Base-by-base conservation (phyloP, 2,329 filamentous ascomycete genomes). In the Paraphoma sp. region DNA sequence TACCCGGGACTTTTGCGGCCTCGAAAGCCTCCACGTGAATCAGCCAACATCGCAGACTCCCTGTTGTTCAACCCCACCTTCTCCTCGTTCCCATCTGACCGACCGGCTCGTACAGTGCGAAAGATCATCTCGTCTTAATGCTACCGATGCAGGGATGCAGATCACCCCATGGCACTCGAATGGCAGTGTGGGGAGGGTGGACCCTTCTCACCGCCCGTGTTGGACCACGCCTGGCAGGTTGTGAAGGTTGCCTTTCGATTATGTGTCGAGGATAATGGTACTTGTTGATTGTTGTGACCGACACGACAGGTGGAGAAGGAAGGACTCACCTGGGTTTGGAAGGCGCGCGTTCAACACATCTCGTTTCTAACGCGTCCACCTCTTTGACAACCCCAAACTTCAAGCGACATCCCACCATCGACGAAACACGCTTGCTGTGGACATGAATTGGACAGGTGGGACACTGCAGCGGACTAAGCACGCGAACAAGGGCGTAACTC, bases 371-470 rank as follows among this genome's bases (percentile, higher is more conserved):
- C 5, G 23, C 23, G 23, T 23, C 23, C 23, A 23, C 23, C 23
- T 23, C 23, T 23, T 23, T 23, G 33, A 38, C n/a, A 38, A n/a
- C 33, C 10, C 33, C 10, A 38, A 38, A 11, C 10, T 38, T n/a
- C 33, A n/a, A 38, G 33, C 33, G 33, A 38, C 33, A 38, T 23
- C 23, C 23, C 23, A 23, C 23, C 23, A 23, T 23, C 23, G 5
- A 23, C 5, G 23, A 23, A 23, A 5, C 23, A 42, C 40, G 40
- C 40, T 42, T 42, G 23, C 23, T 16, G 2, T 38, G 36, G 45
- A 41, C 12, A 83, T 83, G 81, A 81, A 82, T 53, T 83, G 81
- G 81, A 82, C 79, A 0, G 81, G 81, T 29, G 81, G 81, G 4
- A 75, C 73, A 29, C 62, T 79, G 31, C 77, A 76, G 56, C 72